phyloP scores from a whole-genome alignment of 768 basidiomycete genomes.

The Kwoniella sp. region DNA sequence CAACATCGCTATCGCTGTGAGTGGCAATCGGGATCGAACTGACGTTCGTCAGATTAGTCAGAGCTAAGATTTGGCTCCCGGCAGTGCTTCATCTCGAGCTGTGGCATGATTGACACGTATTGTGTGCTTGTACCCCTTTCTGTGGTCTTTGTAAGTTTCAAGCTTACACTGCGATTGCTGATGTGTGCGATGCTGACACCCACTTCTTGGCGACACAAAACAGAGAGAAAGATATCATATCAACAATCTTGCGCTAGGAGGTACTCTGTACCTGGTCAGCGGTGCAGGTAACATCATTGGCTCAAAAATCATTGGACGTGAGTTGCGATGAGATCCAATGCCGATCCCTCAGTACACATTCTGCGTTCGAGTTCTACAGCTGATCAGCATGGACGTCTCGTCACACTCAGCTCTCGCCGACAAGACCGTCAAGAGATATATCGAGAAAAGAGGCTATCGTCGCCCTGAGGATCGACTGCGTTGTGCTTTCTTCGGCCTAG shows the following conservation, averaged over 20 bases:
- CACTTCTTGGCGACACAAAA: not conserved
- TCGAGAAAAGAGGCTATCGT: slow-evolving; percentile 50
- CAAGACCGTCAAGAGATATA: slow-evolving; percentile 42
- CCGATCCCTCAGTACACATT: no score
- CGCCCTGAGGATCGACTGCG: slow-evolving; percentile 56
- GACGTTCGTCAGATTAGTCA: not conserved
- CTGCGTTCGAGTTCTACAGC: not conserved
- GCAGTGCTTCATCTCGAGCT: slow-evolving; percentile 35
- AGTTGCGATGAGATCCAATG: no score
- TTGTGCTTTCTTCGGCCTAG: slow-evolving; percentile 46
- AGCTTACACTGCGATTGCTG: not conserved
- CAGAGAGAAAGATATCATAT: slow-evolving; percentile 54
- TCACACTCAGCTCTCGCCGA: slow-evolving; percentile 47
- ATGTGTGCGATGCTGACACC: not conserved
- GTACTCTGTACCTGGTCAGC: slow-evolving; percentile 53
- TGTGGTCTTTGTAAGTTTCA: slow-evolving; percentile 43
- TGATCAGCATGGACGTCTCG: no score
- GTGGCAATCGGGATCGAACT: slow-evolving; percentile 5
- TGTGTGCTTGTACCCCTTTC: slow-evolving; percentile 45
- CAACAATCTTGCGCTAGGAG: slow-evolving; percentile 54
- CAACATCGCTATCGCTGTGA: slow-evolving; percentile 49
- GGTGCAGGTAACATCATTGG: slow-evolving; percentile 56
- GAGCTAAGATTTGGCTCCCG: not conserved
- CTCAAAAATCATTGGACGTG: slow-evolving; percentile 51
- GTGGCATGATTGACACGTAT: slow-evolving; percentile 48